These are phyloP conservation scores for Ceratocystis smalleyi DNA, from an alignment of 2,329 filamentous ascomycete species.

Conservation along the genomic window DNA sequence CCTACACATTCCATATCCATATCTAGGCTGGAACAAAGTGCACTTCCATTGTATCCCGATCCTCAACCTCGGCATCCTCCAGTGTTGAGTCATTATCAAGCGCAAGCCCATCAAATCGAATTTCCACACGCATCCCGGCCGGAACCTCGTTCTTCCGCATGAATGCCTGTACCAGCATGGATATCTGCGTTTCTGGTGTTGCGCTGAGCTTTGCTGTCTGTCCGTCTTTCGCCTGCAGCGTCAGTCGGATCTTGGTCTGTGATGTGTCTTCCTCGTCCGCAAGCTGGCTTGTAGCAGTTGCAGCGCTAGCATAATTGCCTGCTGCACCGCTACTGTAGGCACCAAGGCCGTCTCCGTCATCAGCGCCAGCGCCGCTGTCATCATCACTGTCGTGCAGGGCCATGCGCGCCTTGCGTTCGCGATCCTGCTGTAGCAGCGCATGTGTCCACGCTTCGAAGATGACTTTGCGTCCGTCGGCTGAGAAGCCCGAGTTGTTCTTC, in stretches of 20 bases:
- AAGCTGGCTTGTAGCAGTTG: not conserved
- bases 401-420: constrained; percentile 26
- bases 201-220: constrained; percentile 38
- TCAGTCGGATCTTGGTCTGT: constrained; percentile 31
- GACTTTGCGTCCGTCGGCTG: constrained; percentile 41
- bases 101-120: constrained; percentile 62
- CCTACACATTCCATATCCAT: constrained; percentile 22
- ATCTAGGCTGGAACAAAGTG: constrained; percentile 29
- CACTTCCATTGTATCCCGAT: constrained; percentile 63
- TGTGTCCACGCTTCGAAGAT: constrained; percentile 64
- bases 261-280: constrained; percentile 12
- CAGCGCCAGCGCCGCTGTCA: not conserved
- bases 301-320: not conserved
- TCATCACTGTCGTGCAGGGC: not conserved
- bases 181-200: constrained; percentile 40
- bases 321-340: not conserved
- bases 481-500: constrained; percentile 30
- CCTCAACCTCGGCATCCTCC: constrained; percentile 53
- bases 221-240: constrained; percentile 37
- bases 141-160: constrained; percentile 37
- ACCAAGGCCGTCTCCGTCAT: not conserved
- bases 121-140: constrained; percentile 37
- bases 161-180: constrained; percentile 47
- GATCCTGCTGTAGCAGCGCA: constrained; percentile 38
- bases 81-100: constrained; percentile 46